Evolutionary conservation across 495 filamentous ascomycete genomes (phyloP).

Genomic region (Aspergillus carlsbadensis): DNA sequence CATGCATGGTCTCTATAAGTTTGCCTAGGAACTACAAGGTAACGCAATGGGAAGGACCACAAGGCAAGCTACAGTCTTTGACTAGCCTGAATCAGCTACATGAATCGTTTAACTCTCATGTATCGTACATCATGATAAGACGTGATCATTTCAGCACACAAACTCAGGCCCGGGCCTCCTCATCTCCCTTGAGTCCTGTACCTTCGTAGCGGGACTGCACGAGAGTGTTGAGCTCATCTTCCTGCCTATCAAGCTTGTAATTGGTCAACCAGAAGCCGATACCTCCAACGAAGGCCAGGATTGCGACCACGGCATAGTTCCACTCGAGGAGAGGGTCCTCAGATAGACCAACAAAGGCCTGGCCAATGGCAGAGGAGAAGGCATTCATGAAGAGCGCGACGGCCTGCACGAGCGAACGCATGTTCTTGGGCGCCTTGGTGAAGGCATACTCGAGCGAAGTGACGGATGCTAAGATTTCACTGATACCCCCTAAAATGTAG

Average conservation of each 20-base stretch:
- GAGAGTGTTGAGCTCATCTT: constrained; percentile 61
- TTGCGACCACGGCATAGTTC: constrained; percentile 63
- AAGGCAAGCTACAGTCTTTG: no score
- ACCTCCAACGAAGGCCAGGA: constrained; percentile 59
- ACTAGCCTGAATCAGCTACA: neutral
- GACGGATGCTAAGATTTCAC: constrained; percentile 71
- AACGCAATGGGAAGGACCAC: no score
- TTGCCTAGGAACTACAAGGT: no score
- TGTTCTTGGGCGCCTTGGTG: constrained; percentile 75
- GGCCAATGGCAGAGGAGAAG: constrained; percentile 64
- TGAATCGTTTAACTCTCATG: constrained; percentile 2
- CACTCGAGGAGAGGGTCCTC: constrained; percentile 65
- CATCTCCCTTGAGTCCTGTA: constrained; percentile 10
- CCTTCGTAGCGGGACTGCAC: constrained; percentile 24
- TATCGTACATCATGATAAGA: constrained; percentile 8
- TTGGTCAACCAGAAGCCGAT: constrained; percentile 62
- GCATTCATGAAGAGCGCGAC: constrained; percentile 69
- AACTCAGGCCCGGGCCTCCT: constrained; percentile 15
- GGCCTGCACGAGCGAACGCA: constrained; percentile 70
- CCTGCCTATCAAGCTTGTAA: constrained; percentile 56
- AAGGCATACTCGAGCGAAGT: constrained; percentile 71
- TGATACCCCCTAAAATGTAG: constrained; percentile 68
- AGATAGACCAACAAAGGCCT: constrained; percentile 65
- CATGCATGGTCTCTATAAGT: no score
- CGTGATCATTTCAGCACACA: constrained; percentile 2